Conservation (phyloP, 176 grass and related monocot genomes). For the Tuctoria greenei region DNA sequence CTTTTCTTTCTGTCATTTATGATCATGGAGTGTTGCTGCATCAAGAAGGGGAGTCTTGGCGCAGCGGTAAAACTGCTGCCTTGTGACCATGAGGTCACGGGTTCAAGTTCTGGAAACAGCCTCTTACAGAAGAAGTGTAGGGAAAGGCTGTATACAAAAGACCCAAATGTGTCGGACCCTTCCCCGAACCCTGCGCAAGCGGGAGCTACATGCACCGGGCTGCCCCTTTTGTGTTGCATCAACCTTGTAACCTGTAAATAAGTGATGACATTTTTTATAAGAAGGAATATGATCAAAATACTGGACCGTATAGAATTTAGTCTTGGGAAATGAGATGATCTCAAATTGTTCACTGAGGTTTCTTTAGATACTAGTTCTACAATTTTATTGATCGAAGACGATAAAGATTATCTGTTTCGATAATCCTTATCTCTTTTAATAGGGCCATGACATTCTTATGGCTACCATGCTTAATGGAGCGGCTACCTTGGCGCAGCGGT, state of each 20-base stretch:
- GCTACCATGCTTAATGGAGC: slow-evolving; percentile 98
- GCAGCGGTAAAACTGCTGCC: too few species aligned
- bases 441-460: slow-evolving; percentile 98
- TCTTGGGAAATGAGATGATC: neutral
- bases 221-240: too few species aligned
- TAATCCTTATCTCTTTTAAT: slow-evolving; percentile 23
- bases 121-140: too few species aligned
- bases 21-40: neutral
- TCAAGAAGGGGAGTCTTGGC: too few species aligned
- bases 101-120: too few species aligned
- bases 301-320: neutral
- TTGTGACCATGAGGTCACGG: too few species aligned
- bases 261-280: neutral
- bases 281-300: neutral
- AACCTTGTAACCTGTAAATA: neutral
- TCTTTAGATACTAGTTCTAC: neutral
- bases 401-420: neutral
- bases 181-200: too few species aligned
- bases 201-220: too few species aligned
- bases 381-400: neutral
- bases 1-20: neutral
- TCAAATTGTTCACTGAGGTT: neutral
- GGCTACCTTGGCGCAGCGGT: too few species aligned
- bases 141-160: too few species aligned
- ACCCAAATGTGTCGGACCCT: too few species aligned